Percentiles rank a stretch among this genome's conserved stretches.
These are phyloP conservation scores for Hericium erinaceus DNA, from an alignment of 768 basidiomycete species.

Conservation along the genomic window DNA sequence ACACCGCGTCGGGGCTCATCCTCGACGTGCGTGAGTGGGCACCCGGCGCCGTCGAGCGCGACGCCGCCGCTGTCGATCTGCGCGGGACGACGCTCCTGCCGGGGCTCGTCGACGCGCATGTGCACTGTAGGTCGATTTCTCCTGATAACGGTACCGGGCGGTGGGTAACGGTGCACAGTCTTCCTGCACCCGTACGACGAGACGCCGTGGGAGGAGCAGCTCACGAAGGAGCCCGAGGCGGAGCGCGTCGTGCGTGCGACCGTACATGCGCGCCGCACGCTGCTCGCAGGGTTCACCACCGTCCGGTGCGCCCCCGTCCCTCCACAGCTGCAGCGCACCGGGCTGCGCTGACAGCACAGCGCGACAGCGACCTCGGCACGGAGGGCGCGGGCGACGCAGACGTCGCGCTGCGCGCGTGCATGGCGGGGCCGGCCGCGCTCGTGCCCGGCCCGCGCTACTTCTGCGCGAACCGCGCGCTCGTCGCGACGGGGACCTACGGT, in stretches of 20 bases:
- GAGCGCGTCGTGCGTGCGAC: slow-evolving; percentile 56
- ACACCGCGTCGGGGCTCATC: slow-evolving; percentile 38
- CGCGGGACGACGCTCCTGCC: slow-evolving; percentile 40
- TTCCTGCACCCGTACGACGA: slow-evolving; percentile 55
- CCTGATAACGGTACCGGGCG: neutral
- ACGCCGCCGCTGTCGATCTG: slow-evolving; percentile 27
- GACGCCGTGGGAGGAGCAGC: slow-evolving; percentile 52
- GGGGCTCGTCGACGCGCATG: slow-evolving; percentile 49
- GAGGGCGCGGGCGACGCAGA: slow-evolving; percentile 60
- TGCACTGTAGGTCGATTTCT: slow-evolving; percentile 33
- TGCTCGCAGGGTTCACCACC: slow-evolving; percentile 55
- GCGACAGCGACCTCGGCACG: slow-evolving; percentile 51
- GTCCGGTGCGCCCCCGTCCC: slow-evolving; percentile 32
- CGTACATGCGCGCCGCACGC: slow-evolving; percentile 45
- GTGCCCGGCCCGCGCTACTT: slow-evolving; percentile 59
- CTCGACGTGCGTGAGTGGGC: slow-evolving; percentile 27
- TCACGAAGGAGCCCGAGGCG: slow-evolving; percentile 45
- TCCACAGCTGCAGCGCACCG: neutral
- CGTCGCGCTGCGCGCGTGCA: slow-evolving; percentile 44
- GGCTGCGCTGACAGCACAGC: neutral
- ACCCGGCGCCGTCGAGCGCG: slow-evolving; percentile 1
- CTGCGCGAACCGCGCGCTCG: slow-evolving; percentile 49
- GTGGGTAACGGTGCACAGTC: slow-evolving; percentile 23
- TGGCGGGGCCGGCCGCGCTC: slow-evolving; percentile 36
- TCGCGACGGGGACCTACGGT: slow-evolving; percentile 55